Evolutionary conservation across 164 flowering plant genomes (phyloP), one percentile per base, ranked within the genome.

Genomic region (Vitis rotundifolia): DNA sequence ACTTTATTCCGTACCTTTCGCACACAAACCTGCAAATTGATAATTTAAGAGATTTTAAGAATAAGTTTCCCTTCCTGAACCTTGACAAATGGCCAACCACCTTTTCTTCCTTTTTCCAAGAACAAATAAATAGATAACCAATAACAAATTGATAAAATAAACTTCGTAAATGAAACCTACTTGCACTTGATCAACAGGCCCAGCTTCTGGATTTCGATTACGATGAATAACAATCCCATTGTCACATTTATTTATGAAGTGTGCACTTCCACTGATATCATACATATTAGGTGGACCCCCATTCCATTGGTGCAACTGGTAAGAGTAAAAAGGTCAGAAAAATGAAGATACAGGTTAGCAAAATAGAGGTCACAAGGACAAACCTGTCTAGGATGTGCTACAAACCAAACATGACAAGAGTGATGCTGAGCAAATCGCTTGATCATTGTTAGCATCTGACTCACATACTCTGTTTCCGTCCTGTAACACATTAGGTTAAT

Each of bases 261-360:
- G 99, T 66, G 99, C 99, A 84, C 99, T 96, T 73, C 99, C 99
- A 83, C 99, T 96, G 31, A 96, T 96, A 73, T 96, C 98, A 74
- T 96, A 96, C 68, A 96, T 78, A 82, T 86, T 93, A 50, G 99
- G 99, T 59, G 99, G 86, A 59, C 70, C 81, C 19, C 99, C 99
- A 71, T n/a, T 55, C 99, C 99, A 93, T 3, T 88, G 47, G 11
- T 90, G 95, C 83, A 96, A 71, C 99, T 96, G 87, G 71, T 18
- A 73, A 63, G 26, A 19, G 9, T 2, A 5, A 29, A 22, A 44
- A 59, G 11, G 60, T 37, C 13, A 51, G 52, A 16, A 67, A 52
- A 62, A 7, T 19, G 15, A 48, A 49, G 28, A 18, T 14, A 57
- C 16, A 19, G 10, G 49, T 56, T 29, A 59, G n/a, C 15, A 54